phyloP scores from a whole-genome alignment of 129 eudicot genomes.

The Chrysanthemum lavandulifolium region DNA sequence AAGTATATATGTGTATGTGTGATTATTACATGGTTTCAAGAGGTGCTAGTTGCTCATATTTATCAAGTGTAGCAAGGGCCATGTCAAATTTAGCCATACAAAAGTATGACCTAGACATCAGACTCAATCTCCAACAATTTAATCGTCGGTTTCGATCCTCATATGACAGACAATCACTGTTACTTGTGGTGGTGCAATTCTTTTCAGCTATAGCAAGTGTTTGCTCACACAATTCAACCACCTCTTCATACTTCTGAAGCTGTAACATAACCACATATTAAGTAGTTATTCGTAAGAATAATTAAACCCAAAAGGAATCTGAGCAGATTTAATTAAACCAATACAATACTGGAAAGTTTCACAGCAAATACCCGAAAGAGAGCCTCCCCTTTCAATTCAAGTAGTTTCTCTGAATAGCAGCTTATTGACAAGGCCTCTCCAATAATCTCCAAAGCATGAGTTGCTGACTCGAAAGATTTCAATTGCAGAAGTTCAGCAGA shows the following conservation, averaged over 20 bases:
- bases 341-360: background rate
- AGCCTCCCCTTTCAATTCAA: constrained; percentile 83
- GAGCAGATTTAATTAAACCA: background rate
- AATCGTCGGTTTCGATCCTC: constrained; percentile 30
- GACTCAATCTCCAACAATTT: constrained; percentile 68
- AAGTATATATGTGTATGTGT: background rate
- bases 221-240: constrained; percentile 57
- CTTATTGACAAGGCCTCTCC: constrained; percentile 63
- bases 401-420: constrained; percentile 67
- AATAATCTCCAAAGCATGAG: constrained; percentile 48
- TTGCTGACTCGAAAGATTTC: constrained; percentile 56
- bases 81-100: constrained; percentile 70
- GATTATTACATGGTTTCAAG: constrained; percentile 39
- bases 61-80: constrained; percentile 62
- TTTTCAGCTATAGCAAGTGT: constrained; percentile 59
- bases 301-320: too few relatives aligned
- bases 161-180: constrained; percentile 18
- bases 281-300: background rate
- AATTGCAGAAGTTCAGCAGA: constrained; percentile 57
- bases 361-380: constrained; percentile 52
- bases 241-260: constrained; percentile 72
- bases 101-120: constrained; percentile 63
- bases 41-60: constrained; percentile 50
- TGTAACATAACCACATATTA: constrained; percentile 33
- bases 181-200: constrained; percentile 33